Conservation (phyloP, 1,284 basidiomycete species). For the Grifola frondosa region DNA sequence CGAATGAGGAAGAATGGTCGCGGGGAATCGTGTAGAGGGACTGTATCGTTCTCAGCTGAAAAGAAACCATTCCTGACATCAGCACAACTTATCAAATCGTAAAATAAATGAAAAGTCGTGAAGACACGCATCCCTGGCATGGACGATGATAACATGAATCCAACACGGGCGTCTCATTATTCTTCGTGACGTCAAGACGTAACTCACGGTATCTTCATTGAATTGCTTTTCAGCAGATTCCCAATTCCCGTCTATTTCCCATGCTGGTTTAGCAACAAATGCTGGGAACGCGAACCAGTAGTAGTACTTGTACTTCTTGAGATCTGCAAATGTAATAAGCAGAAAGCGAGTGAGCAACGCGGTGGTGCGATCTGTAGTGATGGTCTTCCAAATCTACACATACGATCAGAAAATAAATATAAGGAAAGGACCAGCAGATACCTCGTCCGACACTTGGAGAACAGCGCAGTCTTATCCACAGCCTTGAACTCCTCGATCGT, state of each 20-base stretch:
- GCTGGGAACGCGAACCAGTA: constrained; percentile 99
- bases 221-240: constrained; percentile 41
- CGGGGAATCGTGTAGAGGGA: constrained; percentile 39
- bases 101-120: background rate
- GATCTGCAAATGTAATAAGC: constrained; percentile 91
- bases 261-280: constrained; percentile 81
- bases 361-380: constrained; percentile 49
- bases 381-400: constrained; percentile 64
- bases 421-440: constrained; percentile 27
- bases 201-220: constrained; percentile 37
- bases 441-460: constrained; percentile 67
- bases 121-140: too few species aligned
- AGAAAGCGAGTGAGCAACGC: constrained; percentile 75
- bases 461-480: constrained; percentile 84
- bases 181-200: too few species aligned
- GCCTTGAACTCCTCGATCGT: constrained; percentile 95
- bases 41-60: constrained; percentile 52
- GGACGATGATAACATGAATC: too few species aligned
- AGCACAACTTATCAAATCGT: too few species aligned
- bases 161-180: too few species aligned
- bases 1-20: constrained; percentile 64
- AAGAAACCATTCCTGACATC: too few species aligned
- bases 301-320: constrained; percentile 97
- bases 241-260: constrained; percentile 74
- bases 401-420: constrained; percentile 6